phyloP scores from a whole-genome alignment of 2,329 filamentous ascomycete genomes.

The Paecilomyces niveus region DNA sequence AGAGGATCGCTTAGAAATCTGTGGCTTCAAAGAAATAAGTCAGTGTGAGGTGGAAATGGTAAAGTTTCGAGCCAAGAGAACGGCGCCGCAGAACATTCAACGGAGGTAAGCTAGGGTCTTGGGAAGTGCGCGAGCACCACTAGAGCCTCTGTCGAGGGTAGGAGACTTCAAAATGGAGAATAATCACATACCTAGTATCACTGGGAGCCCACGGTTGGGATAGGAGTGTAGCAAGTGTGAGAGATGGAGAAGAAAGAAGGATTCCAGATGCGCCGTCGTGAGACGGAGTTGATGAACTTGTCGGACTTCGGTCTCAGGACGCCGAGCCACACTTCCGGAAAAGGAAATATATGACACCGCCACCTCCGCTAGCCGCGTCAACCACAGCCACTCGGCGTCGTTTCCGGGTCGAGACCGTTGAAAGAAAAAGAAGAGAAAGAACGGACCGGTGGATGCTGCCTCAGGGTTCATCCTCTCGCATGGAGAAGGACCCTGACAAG shows the following conservation, averaged over 20 bases:
- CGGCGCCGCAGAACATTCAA: background rate
- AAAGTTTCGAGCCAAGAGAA: background rate
- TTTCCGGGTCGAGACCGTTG: background rate
- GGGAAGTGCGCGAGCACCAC: background rate
- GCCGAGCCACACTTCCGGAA: background rate
- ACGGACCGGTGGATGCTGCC: too few species aligned
- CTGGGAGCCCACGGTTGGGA: background rate
- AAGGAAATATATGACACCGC: background rate
- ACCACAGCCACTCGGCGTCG: background rate
- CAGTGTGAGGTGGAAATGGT: background rate
- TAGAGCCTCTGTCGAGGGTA: too few species aligned
- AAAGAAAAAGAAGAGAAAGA: background rate
- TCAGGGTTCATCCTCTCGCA: too few species aligned
- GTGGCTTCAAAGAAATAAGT: background rate
- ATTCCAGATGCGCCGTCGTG: background rate
- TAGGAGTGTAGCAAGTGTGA: background rate
- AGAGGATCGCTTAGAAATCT: slow-evolving; percentile 1
- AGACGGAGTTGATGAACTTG: background rate
- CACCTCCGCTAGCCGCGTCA: background rate
- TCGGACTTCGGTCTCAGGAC: background rate
- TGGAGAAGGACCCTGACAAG: too few species aligned
- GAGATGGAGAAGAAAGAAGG: background rate
- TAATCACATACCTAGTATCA: background rate
- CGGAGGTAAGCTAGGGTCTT: background rate
- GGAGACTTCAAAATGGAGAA: background rate